Base-by-base conservation (phyloP, 2,329 filamentous ascomycete genomes). In the Mycosphaerella sp. region DNA sequence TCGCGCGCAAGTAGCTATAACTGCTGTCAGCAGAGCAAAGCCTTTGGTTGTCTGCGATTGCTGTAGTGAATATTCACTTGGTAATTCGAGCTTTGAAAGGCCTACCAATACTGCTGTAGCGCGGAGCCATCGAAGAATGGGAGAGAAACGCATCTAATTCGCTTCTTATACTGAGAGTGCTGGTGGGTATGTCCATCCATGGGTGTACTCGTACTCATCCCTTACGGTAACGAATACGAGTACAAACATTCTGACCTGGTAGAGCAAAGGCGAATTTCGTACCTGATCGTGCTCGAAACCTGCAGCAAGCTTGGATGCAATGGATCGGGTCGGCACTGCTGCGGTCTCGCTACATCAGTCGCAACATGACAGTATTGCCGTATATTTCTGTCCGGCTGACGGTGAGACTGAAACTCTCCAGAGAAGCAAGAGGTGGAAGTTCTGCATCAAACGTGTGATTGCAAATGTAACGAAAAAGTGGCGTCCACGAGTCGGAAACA, bases 71-170 rank as follows among this genome's bases (percentile, higher is more conserved):
- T 50, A 39, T 17, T 38, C 50, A 31, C 57, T 59, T n/a, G 48
- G 14, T 3, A 61, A 38, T 11, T 14, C n/a, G 11, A 55, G 49
- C 0, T 48, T 43, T 38, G 48, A 39, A 44, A 44, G 41, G 26
- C 54, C 54, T 7, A 61, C 11, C 8, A 55, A 39, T 10, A 57
- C 38, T 6, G 54, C 42, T 21, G 59, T 61, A 14, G 59, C 55
- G 44, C 57, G 46, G 43, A 32, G 11, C 42, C 40, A 39, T 61
- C 59, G 34, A 59, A 58, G 34, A 56, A 59, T 43, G 55, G 59
- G 10, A 61, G 40, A 6, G 54, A 59, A 17, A 58, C 52, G 38
- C 51, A 38, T 29, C 32, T 34, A 12, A 61, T 40, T 6, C 55
- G 53, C 31, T 50, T 48, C 45, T 39, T 12, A 61, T 46, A 2